phyloP scores from a whole-genome alignment of 305 asterid genomes.

The Galium porrigens region DNA sequence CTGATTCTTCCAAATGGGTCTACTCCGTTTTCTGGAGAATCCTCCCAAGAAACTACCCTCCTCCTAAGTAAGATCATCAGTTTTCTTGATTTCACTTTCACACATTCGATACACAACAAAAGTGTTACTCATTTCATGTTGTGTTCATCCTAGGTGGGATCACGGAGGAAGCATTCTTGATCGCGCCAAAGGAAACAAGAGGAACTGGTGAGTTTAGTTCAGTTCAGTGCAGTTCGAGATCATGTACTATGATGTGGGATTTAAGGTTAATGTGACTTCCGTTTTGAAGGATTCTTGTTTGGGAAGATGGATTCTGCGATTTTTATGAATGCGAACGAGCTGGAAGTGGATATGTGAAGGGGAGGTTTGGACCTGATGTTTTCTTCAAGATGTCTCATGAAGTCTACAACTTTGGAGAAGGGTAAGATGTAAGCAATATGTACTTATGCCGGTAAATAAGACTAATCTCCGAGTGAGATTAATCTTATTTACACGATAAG shows the following conservation, averaged over 20 bases:
- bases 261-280: constrained; percentile 4
- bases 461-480: not conserved
- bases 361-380: constrained; percentile 59
- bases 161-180: constrained; percentile 46
- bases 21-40: constrained; percentile 77
- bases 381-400: constrained; percentile 78
- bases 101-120: not conserved
- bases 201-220: constrained; percentile 44
- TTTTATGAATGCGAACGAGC: constrained; percentile 50
- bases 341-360: constrained; percentile 32
- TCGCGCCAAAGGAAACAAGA: constrained; percentile 58
- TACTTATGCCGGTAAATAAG: not conserved
- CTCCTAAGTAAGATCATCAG: constrained; percentile 50
- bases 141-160: constrained; percentile 49
- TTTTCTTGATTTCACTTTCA: not conserved
- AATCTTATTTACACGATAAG: not conserved
- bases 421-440: constrained; percentile 26
- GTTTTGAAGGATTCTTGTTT: constrained; percentile 61
- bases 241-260: not conserved
- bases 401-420: constrained; percentile 74
- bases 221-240: not conserved
- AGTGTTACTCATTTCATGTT: not conserved
- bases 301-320: constrained; percentile 82
- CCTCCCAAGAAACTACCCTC: constrained; percentile 73
- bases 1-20: constrained; percentile 53